Evolutionary conservation across 2,329 filamentous ascomycete genomes (phyloP).

Genomic region (Rutstroemia sp.): DNA sequence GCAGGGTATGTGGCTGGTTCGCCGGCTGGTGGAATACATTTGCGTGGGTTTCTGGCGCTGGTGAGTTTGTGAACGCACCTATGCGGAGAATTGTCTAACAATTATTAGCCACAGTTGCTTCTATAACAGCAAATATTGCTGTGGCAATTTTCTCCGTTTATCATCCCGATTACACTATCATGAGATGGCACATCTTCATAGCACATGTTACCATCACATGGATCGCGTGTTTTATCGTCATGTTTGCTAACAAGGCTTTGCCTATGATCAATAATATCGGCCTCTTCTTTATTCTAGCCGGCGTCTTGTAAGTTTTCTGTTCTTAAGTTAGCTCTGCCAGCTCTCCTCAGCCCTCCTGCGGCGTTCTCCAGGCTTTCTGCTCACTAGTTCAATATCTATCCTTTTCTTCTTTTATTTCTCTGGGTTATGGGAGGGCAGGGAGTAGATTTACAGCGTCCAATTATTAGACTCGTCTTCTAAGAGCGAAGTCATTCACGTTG

Average conservation of each 20-base stretch:
- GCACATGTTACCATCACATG: constrained; percentile 40
- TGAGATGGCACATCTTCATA: constrained; percentile 45
- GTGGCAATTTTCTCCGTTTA: constrained; percentile 42
- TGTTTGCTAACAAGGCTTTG: constrained; percentile 47
- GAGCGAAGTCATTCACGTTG: neutral
- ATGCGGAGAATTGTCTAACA: neutral
- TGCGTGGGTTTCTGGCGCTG: constrained; percentile 32
- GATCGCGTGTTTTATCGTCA: constrained; percentile 37
- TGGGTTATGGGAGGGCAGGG: too few species aligned
- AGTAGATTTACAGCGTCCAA: neutral
- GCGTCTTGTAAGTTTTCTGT: constrained; percentile 38
- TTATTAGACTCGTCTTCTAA: neutral
- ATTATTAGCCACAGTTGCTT: constrained; percentile 19
- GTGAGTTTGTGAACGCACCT: constrained; percentile 9
- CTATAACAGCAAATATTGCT: constrained; percentile 37
- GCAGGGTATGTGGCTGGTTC: constrained; percentile 40
- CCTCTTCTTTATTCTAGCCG: constrained; percentile 43
- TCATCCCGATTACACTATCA: constrained; percentile 36
- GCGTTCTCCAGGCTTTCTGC: too few species aligned
- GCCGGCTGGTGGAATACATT: constrained; percentile 46
- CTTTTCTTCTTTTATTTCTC: neutral
- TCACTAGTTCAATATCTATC: too few species aligned
- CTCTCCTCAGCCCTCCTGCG: too few species aligned
- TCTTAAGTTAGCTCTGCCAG: constrained; percentile 25
- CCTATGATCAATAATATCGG: constrained; percentile 48